A percentile compares a stretch with the other conserved stretches of the same genome.
These are phyloP conservation scores for Aureobasidium sp. DNA, from an alignment of 2,329 filamentous ascomycete species.

Conservation along the genomic window DNA sequence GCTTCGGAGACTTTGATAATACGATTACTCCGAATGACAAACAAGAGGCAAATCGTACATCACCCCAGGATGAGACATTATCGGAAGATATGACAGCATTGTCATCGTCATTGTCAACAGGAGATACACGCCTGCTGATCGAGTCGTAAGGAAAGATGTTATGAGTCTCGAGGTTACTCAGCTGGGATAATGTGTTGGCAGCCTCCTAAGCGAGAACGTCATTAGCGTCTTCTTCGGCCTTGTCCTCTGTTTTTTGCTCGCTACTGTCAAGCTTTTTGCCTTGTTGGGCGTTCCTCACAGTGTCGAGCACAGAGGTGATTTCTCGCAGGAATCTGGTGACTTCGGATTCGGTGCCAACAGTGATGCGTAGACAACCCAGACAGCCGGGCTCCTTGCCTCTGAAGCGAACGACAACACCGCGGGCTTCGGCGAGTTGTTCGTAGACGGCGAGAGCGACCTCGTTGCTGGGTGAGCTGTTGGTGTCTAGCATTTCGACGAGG, in stretches of 20 bases:
- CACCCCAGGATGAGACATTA: no score
- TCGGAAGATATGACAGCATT: no score
- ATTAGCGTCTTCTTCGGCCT: conserved; percentile 56
- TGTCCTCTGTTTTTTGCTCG: conserved; percentile 41
- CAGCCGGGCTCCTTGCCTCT: conserved; percentile 94
- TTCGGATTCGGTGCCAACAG: conserved; percentile 90
- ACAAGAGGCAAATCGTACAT: no score
- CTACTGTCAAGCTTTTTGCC: conserved; percentile 34
- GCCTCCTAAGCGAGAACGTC: conserved; percentile 49
- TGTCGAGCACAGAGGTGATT: conserved; percentile 59
- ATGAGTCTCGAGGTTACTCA: no score
- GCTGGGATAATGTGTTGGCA: no score
- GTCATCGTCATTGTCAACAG: no score
- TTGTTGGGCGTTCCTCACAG: conserved; percentile 48
- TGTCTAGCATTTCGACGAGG: conserved; percentile 87
- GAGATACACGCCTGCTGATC: no score
- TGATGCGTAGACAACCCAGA: conserved; percentile 88
- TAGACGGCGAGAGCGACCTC: conserved; percentile 82
- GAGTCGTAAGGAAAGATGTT: no score
- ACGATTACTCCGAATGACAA: no score
- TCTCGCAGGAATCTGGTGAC: conserved; percentile 81
- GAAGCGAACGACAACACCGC: conserved; percentile 94
- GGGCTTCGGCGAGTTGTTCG: conserved; percentile 82
- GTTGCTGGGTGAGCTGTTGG: conserved; percentile 76
- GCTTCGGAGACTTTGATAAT: no score